Base-by-base conservation (phyloP, 768 basidiomycete genomes). In the Agrocybe praecox region DNA sequence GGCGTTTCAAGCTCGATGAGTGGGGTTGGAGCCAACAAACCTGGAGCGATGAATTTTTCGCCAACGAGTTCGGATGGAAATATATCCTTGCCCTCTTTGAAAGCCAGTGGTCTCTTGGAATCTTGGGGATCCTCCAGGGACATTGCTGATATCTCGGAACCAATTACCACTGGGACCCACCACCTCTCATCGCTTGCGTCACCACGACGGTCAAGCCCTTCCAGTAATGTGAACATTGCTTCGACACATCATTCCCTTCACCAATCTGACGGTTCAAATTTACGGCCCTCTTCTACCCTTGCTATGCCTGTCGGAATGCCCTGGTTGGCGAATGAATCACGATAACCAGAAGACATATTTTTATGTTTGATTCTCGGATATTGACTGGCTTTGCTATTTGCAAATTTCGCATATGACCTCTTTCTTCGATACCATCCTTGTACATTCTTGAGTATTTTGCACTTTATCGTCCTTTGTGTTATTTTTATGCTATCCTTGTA, bases 71-170 rank as follows among this genome's bases (percentile, higher is more conserved):
- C 65, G 29, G 74, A 76, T 22, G 69, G 68, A 19, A 60, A 66
- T 29, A 80, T 74, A 60, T 83, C 86, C 18, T 71, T 91, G 56
- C 89, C 89, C 29, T 90, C 89, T 34, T 73, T 91, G 52, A 90
- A 90, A 70, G 83, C 85, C 29, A 89, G 87, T 60, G 89, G 89
- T 19, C 75, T 91, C 45, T 74, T 91, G 40, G 87, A 89, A 62
- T 75, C 79, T 55, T 80, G 83, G 83, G 69, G 61, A 43, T 56
- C 71, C 21, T 62, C 77, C 48, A 57, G 71, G 56, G 71, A 34
- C 65, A 64, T 43, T 62, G 55, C 32, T 67, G 62, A 23, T 59
- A 53, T 29, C 50, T 61, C 29, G 68, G 62, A 47, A 58, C 49
- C 15, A 45, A 65, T 40, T 17, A 59, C 10, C 63, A 60, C 50